Base-by-base conservation (phyloP, 768 basidiomycete species). In the Phlegmacium glaucopus region DNA sequence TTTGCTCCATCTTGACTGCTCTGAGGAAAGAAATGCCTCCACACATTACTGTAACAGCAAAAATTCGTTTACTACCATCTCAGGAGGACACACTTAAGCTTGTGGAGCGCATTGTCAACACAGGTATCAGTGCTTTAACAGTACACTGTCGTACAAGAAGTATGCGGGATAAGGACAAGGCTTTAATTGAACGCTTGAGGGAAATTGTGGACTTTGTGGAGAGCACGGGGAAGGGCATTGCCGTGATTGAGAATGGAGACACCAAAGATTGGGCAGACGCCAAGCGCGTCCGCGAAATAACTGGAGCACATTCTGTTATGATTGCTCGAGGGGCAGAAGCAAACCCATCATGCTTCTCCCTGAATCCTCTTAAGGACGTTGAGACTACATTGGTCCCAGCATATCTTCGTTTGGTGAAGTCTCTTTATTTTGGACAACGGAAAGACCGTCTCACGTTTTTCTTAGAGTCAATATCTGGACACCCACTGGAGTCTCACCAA, bases 201-300 rank as follows among this genome's bases (percentile, higher is more conserved):
- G 92, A 93, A 57, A 88, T 99, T 49, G 92, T 94, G 16, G 79
- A 92, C 8, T 87, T 89, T 57, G 93, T 95, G 6, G 78, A 82
- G 47, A 69, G 72, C 2, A 75, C 85, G 72, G 85, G 85, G 2
- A 79, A 76, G 55, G 87, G 82, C 0, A 78, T 96, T n/a, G 87
- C 94, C 0, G 83, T 99, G 28, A 77, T 94, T 18, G 90, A 90
- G 68, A 99, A 99, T 63, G 96, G 96, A 0, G 95, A 99, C 63
- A 96, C 91, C 55, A 63, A 76, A 12, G 84, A 83, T 3, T 86
- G 78, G 69, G 78, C 84, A 53, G 93, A 94, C 57, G 87, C 87
- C 40, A 82, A 80, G 50, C 77, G 83, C 39, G 79, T 97, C 29
- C 77, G 86, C 36, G 72, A 73, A 41, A 64, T 82, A 22, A 98